A percentile compares a stretch with the other conserved stretches of the same genome.
phyloP scores from a whole-genome alignment of 805 yeast genomes.

The Candida verbasci region DNA sequence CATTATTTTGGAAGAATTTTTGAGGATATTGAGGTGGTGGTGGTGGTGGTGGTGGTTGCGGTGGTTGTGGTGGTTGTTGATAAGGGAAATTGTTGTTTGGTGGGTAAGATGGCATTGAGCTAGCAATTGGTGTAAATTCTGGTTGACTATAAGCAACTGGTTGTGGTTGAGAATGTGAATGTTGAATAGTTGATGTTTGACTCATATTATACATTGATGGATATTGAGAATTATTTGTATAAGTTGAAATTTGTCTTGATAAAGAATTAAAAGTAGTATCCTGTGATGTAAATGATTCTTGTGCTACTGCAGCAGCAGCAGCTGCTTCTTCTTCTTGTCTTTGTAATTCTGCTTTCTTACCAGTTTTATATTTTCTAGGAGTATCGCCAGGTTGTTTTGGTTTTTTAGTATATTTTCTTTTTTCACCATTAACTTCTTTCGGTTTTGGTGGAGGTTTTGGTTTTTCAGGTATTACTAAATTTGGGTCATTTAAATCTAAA shows the following conservation, averaged over 20 bases:
- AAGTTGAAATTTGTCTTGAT: constrained; percentile 9
- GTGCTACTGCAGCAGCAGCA: constrained; percentile 2
- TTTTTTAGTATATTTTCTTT: constrained; percentile 46
- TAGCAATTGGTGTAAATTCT: constrained; percentile 5
- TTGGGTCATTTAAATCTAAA: constrained; percentile 33
- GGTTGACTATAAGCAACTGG: constrained; percentile 6
- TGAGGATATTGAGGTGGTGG: constrained; percentile 10
- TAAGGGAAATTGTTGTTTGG: constrained; percentile 14
- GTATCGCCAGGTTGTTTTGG: constrained; percentile 62
- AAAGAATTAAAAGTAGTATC: constrained; percentile 4
- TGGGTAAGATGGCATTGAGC: constrained; percentile 7
- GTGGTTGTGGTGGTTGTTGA: constrained; percentile 18
- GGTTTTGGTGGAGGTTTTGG: constrained; percentile 24
- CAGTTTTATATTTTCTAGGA: constrained; percentile 41
- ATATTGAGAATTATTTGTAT: constrained; percentile 4
- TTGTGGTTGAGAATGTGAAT: constrained; percentile 5
- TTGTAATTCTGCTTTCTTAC: constrained; percentile 10
- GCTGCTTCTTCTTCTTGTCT: constrained; percentile 6
- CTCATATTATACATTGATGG: constrained; percentile 7
- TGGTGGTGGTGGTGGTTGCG: constrained; percentile 16
- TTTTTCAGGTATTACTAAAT: constrained; percentile 31
- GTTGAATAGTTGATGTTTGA: background rate
- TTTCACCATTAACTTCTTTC: constrained; percentile 39
- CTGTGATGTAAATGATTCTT: constrained; percentile 7
- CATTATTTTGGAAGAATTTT: constrained; percentile 7